These are phyloP conservation scores for Suhomyces coccinellae DNA, from an alignment of 1,139 yeast genomes.

Conservation along the genomic window DNA sequence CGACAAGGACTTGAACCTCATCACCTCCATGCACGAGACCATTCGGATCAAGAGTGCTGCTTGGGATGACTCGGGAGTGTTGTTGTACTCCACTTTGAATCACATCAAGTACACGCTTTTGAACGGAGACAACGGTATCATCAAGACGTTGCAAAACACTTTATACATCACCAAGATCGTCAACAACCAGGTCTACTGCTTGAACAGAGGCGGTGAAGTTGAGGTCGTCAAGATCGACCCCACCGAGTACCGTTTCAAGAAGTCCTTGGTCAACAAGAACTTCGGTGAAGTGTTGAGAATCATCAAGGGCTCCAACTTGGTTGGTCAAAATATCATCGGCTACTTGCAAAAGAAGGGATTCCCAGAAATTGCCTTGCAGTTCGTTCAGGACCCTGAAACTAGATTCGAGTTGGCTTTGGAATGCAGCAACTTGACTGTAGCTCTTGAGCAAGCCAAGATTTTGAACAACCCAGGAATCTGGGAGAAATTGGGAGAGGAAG, in stretches of 20 bases:
- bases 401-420: constrained; percentile 94
- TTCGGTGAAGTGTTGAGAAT: constrained; percentile 90
- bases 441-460: constrained; percentile 84
- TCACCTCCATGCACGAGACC: constrained; percentile 92
- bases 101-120: constrained; percentile 91
- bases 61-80: constrained; percentile 94
- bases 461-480: constrained; percentile 70
- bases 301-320: constrained; percentile 84
- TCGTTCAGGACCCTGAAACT: constrained; percentile 94
- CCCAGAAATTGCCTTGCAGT: constrained; percentile 92
- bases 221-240: constrained; percentile 84
- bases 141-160: constrained; percentile 90
- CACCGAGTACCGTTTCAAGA: constrained; percentile 94
- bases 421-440: constrained; percentile 84
- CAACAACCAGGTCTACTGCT: constrained; percentile 73
- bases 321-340: constrained; percentile 95
- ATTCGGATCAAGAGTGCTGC: constrained; percentile 96
- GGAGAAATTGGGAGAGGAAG: constrained; percentile 84
- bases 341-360: constrained; percentile 94
- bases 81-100: constrained; percentile 90
- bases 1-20: constrained; percentile 70
- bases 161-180: constrained; percentile 74
- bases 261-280: constrained; percentile 85
- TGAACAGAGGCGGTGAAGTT: constrained; percentile 83
- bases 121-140: constrained; percentile 93